Percentiles rank a stretch among this genome's conserved stretches.
phyloP scores from a whole-genome alignment of 2,329 filamentous ascomycete species.

The Eutypa lata region DNA sequence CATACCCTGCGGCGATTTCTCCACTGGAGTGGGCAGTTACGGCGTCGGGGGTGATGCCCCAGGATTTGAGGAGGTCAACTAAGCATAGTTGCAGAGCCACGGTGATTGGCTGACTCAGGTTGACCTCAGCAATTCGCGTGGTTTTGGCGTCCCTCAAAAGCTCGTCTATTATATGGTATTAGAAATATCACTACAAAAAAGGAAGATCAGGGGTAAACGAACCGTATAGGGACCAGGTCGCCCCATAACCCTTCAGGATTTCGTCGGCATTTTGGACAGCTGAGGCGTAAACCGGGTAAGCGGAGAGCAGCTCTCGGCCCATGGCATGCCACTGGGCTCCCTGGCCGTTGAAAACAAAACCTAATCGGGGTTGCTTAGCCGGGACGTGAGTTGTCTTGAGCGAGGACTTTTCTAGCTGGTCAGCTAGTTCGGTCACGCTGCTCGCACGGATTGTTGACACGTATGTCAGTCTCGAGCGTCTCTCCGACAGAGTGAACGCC shows the following conservation, averaged over 20 bases:
- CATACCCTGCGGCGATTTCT: slow-evolving; percentile 40
- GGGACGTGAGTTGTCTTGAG: background rate
- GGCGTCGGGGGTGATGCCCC: slow-evolving; percentile 9
- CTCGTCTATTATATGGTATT: no score
- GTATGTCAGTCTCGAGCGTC: background rate
- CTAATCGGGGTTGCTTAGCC: slow-evolving; percentile 5
- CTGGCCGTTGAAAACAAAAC: slow-evolving; percentile 17
- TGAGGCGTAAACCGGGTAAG: slow-evolving; percentile 2
- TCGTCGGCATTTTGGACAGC: background rate
- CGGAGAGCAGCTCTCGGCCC: slow-evolving; percentile 11
- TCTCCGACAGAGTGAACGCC: background rate
- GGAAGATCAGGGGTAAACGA: no score
- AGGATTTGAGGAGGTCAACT: slow-evolving; percentile 10
- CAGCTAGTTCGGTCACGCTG: background rate
- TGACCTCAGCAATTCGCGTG: slow-evolving; percentile 4
- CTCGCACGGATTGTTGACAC: background rate
- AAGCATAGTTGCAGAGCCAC: slow-evolving; percentile 16
- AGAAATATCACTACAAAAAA: no score
- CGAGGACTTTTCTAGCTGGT: background rate
- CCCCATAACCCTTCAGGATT: background rate
- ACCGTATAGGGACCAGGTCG: background rate
- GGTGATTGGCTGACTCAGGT: slow-evolving; percentile 11
- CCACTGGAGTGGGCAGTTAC: slow-evolving; percentile 26
- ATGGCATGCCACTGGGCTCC: slow-evolving; percentile 18
- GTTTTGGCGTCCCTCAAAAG: background rate